Percentiles rank a stretch among this genome's conserved stretches.
These are phyloP conservation scores for Begonia peltatifolia DNA, from an alignment of 306 rosid species.

Conservation along the genomic window DNA sequence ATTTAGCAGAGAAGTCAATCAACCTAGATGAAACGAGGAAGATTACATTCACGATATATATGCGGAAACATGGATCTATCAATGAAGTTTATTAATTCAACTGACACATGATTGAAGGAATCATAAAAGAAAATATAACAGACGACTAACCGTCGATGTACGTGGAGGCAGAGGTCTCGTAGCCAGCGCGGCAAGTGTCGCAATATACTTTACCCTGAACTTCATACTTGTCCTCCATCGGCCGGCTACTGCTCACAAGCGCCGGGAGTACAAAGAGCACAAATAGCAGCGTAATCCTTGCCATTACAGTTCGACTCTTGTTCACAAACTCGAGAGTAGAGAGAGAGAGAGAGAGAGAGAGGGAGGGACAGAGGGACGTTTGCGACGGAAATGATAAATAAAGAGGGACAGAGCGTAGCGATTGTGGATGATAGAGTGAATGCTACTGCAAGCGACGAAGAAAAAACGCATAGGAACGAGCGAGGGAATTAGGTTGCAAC, in stretches of 20 bases:
- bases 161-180: constrained; percentile 50
- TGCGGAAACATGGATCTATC: neutral
- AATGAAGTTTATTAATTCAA: neutral
- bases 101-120: neutral
- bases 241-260: constrained; percentile 3
- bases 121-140: neutral
- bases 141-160: constrained; percentile 22
- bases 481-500: neutral
- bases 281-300: constrained; percentile 9
- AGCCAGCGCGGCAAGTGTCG: constrained; percentile 71
- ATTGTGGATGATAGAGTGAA: too few relatives aligned
- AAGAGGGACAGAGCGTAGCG: too few relatives aligned
- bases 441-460: too few relatives aligned
- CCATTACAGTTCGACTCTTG: neutral
- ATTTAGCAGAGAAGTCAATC: neutral
- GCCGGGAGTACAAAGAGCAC: constrained; percentile 19
- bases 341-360: neutral
- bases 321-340: neutral
- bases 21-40: neutral
- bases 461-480: too few relatives aligned
- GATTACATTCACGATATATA: neutral
- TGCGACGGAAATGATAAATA: too few relatives aligned
- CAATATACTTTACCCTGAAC: constrained; percentile 49
- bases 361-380: too few relatives aligned
- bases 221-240: constrained; percentile 13